phyloP scores from a whole-genome alignment of 768 basidiomycete species.

The Coprinellus aureogranulatus region DNA sequence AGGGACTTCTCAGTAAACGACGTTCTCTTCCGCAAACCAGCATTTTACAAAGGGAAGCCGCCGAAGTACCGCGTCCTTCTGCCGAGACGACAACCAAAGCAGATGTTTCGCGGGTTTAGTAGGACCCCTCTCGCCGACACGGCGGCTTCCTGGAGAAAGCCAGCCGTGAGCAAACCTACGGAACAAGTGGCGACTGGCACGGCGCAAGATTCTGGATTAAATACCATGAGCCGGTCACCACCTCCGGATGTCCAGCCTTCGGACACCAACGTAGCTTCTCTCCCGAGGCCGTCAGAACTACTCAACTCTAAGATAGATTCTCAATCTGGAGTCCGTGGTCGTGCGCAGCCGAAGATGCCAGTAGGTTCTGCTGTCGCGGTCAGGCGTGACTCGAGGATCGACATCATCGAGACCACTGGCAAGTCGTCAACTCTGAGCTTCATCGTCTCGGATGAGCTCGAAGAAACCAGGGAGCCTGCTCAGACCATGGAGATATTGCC shows the following conservation, averaged over 20 bases:
- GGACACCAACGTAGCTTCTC: slow-evolving; percentile 27
- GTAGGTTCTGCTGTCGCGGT: slow-evolving; percentile 71
- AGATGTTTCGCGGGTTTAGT: slow-evolving; percentile 29
- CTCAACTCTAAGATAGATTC: slow-evolving; percentile 31
- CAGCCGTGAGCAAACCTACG: slow-evolving; percentile 16
- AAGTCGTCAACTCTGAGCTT: slow-evolving; percentile 59
- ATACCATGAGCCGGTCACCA: slow-evolving; percentile 66
- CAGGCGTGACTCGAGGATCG: slow-evolving; percentile 62
- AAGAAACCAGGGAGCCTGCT: slow-evolving; percentile 32
- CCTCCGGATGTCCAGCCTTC: slow-evolving; percentile 49
- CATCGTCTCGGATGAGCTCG: slow-evolving; percentile 77
- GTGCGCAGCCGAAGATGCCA: slow-evolving; percentile 70
- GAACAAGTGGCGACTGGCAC: slow-evolving; percentile 12
- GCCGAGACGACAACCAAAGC: slow-evolving; percentile 30
- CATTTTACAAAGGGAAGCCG: slow-evolving; percentile 34
- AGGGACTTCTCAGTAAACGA: slow-evolving; percentile 65
- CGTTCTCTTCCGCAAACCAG: slow-evolving; percentile 53
- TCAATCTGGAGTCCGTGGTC: slow-evolving; percentile 34
- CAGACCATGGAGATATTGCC: slow-evolving; percentile 1
- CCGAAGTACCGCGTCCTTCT: slow-evolving; percentile 39
- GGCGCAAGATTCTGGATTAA: slow-evolving; percentile 29
- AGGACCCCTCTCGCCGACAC: slow-evolving; percentile 40
- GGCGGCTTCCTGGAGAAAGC: slow-evolving; percentile 45
- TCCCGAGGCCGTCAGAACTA: slow-evolving; percentile 31
- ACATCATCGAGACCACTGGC: slow-evolving; percentile 45